Base-by-base conservation (phyloP, 2,329 filamentous ascomycete genomes). In the Nannizziopsis arthrosporioides region DNA sequence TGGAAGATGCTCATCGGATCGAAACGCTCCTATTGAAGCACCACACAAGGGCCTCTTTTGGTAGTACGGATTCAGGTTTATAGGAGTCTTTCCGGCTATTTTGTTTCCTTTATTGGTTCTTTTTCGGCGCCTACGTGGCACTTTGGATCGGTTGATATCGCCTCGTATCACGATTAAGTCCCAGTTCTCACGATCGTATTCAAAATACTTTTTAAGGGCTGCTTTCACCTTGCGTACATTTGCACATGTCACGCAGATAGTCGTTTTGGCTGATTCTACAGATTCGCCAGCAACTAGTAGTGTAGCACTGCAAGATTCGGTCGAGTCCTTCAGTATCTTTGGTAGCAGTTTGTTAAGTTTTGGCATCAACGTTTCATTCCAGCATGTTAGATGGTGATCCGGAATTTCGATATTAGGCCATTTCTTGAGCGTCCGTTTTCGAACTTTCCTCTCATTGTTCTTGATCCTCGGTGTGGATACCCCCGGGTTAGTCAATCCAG, bases 21-120 rank as follows among this genome's bases (percentile, higher is more conserved):
- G 81, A 73, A 86, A 95, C 0, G 89, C 89, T 5, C 90, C 90
- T 51, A 96, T 95, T 38, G 88, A 94, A 6, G 90, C 90, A 1
- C 90, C 90, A 56, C 89, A 94, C 0, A 78, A 67, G 0, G 90
- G 90, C 17, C 77, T 76, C 56, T 81, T 73, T 63, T 96, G 89
- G 60, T 86, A 90, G 51, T 80, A 80, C 0, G 80, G 80, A 58
- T 93, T 94, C 56, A 66, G 54, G 44, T 67, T 59, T 18, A 55
- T 51, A 49, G 59, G 59, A 4, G 58, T 56, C 14, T 57, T 56
- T 35, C 57, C 54, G 27, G 60, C 56, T 17, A 53, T 54, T 3
- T 58, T 57, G 3, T 57, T 57, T 14, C 61, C 55, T 41, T 59
- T 62, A 15, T 63, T 62, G 2, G 65, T 64, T 52, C 59, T 63